phyloP scores from a whole-genome alignment of 352 stramenopile genomes.

The Phytophthora sojae region DNA sequence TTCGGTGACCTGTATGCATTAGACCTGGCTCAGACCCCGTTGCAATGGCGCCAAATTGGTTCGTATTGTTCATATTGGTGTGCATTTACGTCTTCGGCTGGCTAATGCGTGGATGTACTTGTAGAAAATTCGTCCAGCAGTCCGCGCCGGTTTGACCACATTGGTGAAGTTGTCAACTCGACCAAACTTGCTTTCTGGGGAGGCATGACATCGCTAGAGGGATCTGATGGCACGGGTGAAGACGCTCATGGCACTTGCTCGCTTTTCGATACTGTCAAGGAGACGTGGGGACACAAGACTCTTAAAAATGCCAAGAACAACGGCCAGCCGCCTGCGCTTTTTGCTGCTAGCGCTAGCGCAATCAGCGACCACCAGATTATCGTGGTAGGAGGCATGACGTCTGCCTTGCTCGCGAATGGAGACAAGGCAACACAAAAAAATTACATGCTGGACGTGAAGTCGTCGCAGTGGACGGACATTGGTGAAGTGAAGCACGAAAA shows the following conservation, averaged over 20 bases:
- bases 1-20: constrained; percentile 79
- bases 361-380: constrained; percentile 68
- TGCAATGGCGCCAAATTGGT: constrained; percentile 67
- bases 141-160: constrained; percentile 63
- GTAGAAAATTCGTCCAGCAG: constrained; percentile 23
- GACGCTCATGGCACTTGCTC: constrained; percentile 32
- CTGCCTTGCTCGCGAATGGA: constrained; percentile 44
- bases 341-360: constrained; percentile 52
- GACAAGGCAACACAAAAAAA: constrained; percentile 59
- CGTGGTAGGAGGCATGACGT: constrained; percentile 66
- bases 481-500: constrained; percentile 59
- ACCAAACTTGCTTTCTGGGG: constrained; percentile 71
- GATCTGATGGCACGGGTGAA: constrained; percentile 31
- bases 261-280: constrained; percentile 63
- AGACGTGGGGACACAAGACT: constrained; percentile 47
- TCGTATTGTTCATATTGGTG: not conserved
- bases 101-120: constrained; percentile 9
- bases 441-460: constrained; percentile 55
- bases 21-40: constrained; percentile 47
- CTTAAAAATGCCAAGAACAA: constrained; percentile 48
- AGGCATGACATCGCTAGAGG: constrained; percentile 58
- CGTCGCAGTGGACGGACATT: constrained; percentile 59
- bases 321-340: constrained; percentile 42
- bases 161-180: constrained; percentile 54
- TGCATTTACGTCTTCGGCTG: not conserved